Percentiles rank a stretch among this genome's conserved stretches.
Evolutionary conservation across 768 basidiomycete species (phyloP).

Genomic region (Serendipita indica): DNA sequence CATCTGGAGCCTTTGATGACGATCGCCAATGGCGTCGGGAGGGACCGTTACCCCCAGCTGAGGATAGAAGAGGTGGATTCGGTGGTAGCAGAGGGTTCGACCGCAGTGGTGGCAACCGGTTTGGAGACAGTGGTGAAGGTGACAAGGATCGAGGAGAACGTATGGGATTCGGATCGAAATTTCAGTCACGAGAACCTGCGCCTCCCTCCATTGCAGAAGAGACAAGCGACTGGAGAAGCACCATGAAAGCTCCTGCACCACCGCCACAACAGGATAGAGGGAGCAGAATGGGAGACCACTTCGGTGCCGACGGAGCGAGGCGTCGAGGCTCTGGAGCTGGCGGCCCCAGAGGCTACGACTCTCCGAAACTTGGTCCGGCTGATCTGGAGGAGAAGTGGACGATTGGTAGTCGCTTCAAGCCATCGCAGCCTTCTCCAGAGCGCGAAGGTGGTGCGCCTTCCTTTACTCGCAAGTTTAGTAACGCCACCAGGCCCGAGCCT

Average conservation of each 20-base stretch:
- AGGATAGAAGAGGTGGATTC: slow-evolving; percentile 31
- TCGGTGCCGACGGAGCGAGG: slow-evolving; percentile 16
- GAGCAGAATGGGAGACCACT: slow-evolving; percentile 10
- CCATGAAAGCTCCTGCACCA: slow-evolving; percentile 18
- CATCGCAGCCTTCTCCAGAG: slow-evolving; percentile 27
- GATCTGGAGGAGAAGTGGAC: slow-evolving; percentile 71
- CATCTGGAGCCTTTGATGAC: slow-evolving; percentile 39
- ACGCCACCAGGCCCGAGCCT: no score
- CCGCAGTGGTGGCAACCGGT: not conserved
- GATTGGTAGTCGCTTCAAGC: slow-evolving; percentile 59
- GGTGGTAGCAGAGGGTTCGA: slow-evolving; percentile 25
- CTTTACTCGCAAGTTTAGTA: slow-evolving; percentile 28
- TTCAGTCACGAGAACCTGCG: slow-evolving; percentile 23
- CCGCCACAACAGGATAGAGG: slow-evolving; percentile 12
- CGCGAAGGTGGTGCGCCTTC: slow-evolving; percentile 22
- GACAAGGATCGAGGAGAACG: not conserved
- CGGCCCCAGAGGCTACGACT: slow-evolving; percentile 14
- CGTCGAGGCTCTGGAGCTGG: slow-evolving; percentile 15
- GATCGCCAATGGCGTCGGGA: slow-evolving; percentile 81
- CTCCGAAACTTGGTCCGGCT: slow-evolving; percentile 29
- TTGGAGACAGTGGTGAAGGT: slow-evolving; percentile 13
- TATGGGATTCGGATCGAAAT: not conserved
- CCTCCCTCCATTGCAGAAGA: slow-evolving; percentile 43
- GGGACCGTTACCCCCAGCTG: slow-evolving; percentile 49
- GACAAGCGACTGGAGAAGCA: slow-evolving; percentile 53